Percentiles rank a stretch among this genome's conserved stretches.
Conservation (phyloP, 164 flowering plant genomes). For the Nelumbo lutea region DNA sequence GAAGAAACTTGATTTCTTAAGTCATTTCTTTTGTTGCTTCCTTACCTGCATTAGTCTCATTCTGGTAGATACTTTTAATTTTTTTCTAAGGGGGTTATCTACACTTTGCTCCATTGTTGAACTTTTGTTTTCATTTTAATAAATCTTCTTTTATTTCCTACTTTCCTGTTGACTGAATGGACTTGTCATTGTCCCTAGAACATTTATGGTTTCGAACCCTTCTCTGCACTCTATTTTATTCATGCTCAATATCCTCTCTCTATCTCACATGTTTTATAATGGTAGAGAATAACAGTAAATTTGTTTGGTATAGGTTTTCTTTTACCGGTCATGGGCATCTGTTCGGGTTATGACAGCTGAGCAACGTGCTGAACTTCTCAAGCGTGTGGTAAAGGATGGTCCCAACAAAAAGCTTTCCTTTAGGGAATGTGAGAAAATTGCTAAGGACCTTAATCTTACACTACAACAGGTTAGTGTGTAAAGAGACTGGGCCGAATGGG, state of each 20-base stretch:
- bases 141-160: too few relatives aligned
- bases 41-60: too few relatives aligned
- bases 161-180: not conserved
- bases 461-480: conserved; percentile 63
- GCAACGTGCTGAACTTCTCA: conserved; percentile 71
- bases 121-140: too few relatives aligned
- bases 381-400: conserved; percentile 44
- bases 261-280: not conserved
- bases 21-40: too few relatives aligned
- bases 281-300: not conserved
- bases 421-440: conserved; percentile 64
- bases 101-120: too few relatives aligned
- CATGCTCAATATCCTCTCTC: not conserved
- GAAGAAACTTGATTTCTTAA: too few relatives aligned
- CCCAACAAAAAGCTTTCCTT: conserved; percentile 52
- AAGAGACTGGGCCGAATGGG: too few relatives aligned
- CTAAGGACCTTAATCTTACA: conserved; percentile 70
- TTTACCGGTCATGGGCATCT: conserved; percentile 70
- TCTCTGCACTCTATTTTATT: not conserved
- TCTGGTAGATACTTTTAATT: too few relatives aligned
- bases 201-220: not conserved
- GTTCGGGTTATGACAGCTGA: conserved; percentile 77
- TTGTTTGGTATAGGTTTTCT: conserved; percentile 46
- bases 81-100: too few relatives aligned
- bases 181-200: not conserved